A percentile compares a stretch with the other conserved stretches of the same genome.
Conservation (phyloP, 2,329 filamentous ascomycete species). For the Phialophora verrucosa region DNA sequence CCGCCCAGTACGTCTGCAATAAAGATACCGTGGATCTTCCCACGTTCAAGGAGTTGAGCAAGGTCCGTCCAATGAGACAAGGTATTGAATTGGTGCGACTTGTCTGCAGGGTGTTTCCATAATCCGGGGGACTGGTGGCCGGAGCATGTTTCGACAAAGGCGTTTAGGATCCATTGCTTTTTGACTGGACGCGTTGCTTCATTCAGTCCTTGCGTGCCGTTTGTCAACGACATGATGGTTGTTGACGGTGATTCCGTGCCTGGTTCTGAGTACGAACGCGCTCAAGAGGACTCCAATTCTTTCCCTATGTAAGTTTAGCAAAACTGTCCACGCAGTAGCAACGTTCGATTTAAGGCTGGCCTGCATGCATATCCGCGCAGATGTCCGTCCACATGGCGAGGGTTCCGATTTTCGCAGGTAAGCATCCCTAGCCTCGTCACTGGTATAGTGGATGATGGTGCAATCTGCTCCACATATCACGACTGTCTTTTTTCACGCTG, state of each 20-base stretch:
- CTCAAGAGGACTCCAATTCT: neutral
- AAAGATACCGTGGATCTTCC: conserved; percentile 70
- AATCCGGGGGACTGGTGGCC: conserved; percentile 63
- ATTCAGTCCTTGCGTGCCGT: conserved; percentile 4
- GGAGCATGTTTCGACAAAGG: conserved; percentile 59
- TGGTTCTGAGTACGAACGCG: neutral
- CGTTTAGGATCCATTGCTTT: conserved; percentile 58
- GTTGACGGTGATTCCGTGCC: neutral
- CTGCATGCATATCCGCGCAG: conserved; percentile 5
- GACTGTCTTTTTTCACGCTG: neutral
- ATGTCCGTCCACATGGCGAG: conserved; percentile 13
- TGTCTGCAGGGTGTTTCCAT: conserved; percentile 69
- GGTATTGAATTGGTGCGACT: conserved; percentile 66
- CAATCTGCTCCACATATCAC: conserved; percentile 21
- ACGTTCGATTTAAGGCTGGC: neutral
- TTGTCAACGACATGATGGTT: conserved; percentile 8
- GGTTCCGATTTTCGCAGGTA: neutral
- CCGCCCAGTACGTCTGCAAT: conserved; percentile 70
- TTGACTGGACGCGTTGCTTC: neutral
- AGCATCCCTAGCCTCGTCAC: neutral
- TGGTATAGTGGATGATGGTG: conserved; percentile 16
- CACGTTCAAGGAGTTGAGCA: conserved; percentile 64
- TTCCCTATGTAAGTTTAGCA: neutral
- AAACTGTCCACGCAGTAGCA: neutral
- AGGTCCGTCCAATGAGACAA: conserved; percentile 67